Evolutionary conservation across 2,329 filamentous ascomycete species (phyloP).

Genomic region (Chaetomiaceae sp.): DNA sequence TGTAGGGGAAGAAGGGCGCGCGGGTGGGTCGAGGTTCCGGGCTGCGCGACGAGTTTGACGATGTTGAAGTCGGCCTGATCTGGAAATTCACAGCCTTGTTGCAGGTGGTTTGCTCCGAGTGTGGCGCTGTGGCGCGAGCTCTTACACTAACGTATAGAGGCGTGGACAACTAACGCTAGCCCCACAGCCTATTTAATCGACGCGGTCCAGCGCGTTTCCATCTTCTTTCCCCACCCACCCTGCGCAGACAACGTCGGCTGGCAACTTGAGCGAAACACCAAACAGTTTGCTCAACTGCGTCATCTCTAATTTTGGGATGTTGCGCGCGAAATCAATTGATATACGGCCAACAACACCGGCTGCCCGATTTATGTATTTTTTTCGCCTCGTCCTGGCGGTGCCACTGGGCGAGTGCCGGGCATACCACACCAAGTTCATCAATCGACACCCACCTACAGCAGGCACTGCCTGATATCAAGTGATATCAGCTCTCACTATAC

Average conservation of each 20-base stretch:
- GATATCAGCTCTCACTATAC: neutral
- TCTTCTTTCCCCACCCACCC: neutral
- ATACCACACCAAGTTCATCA: no score
- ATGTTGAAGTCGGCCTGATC: slow-evolving; percentile 13
- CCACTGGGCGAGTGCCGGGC: no score
- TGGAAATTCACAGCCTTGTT: slow-evolving; percentile 20
- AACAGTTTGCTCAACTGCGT: no score
- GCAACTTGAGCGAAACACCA: neutral
- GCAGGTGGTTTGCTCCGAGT: neutral
- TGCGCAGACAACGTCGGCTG: neutral
- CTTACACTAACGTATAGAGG: neutral
- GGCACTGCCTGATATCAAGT: slow-evolving; percentile 9
- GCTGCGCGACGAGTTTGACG: neutral
- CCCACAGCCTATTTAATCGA: neutral
- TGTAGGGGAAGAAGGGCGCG: neutral
- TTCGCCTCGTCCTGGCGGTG: neutral
- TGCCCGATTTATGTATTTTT: no score
- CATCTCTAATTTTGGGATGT: no score
- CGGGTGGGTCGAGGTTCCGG: neutral
- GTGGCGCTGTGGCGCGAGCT: slow-evolving; percentile 21
- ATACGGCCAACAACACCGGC: no score
- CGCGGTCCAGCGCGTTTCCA: neutral
- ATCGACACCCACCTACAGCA: no score
- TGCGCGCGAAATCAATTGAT: no score
- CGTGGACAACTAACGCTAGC: neutral